Base-by-base conservation (phyloP, 257 asterid genomes). In the Eustoma russellianum region DNA sequence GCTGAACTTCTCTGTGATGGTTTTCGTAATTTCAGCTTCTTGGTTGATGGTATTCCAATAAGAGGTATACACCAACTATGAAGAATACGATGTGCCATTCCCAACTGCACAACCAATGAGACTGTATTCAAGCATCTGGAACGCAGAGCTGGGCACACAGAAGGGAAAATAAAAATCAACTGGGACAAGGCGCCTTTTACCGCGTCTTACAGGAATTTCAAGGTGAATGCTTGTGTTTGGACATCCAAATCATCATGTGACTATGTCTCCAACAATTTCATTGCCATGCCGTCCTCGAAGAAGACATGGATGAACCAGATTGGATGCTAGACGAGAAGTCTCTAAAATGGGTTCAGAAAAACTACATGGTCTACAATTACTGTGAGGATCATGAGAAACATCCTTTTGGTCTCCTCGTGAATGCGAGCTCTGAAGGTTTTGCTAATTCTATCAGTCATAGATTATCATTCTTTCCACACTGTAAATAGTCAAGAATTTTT, bases 141-240 rank as follows among this genome's bases (percentile, higher is more conserved):
- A 70, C 40, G 73, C 73, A 67, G 35, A 62, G 66, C 60, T 67
- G 73, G 73, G 76, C 74, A 63, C 70, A n/a, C 74, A 63, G 33
- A 62, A 66, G 18, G 74, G 74, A 53, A 63, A 52, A 19, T 69
- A 5, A 69, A 63, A 59, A 69, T 61, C 15, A 65, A 69, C 45
- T 63, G 74, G 74, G 49, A 16, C 7, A 63, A 69, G 43, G 70
- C 70, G 13, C 74, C 74, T 12, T 69, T 69, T 18, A 69, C 63
- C 15, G 68, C 73, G 11, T 61, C 67, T 15, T 61, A 53, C 43
- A 55, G 47, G 34, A 67, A 61, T 41, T 52, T 61, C 47, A 61
- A n/a, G 6, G 56, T 44, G 38, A 53, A 61, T 49, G 67, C 67
- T 49, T 67, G 59, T 35, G 60, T 61, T 5, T 55, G 55, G 63